Conservation (phyloP, 257 asterid species). For the Fraxinus excelsior region DNA sequence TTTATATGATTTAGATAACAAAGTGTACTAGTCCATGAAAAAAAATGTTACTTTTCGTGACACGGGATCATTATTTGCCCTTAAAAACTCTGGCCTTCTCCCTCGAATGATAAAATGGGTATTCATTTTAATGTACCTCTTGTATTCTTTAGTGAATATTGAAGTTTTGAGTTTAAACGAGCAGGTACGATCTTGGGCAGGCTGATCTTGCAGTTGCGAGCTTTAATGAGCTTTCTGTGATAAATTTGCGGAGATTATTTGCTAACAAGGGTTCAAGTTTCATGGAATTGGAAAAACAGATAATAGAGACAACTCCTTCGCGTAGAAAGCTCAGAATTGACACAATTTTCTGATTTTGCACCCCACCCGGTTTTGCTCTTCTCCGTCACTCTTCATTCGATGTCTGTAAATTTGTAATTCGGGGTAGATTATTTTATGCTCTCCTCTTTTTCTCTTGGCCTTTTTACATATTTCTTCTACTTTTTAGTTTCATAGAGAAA, state of each 20-base stretch:
- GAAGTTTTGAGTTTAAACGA: background rate
- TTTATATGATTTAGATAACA: background rate
- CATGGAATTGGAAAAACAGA: slow-evolving; percentile 91
- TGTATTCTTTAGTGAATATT: background rate
- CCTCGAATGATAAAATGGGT: too few species aligned
- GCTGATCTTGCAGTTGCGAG: slow-evolving; percentile 85
- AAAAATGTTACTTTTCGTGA: background rate
- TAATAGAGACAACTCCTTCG: slow-evolving; percentile 59
- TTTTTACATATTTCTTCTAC: background rate
- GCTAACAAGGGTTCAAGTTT: slow-evolving; percentile 81
- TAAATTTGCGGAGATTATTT: slow-evolving; percentile 83
- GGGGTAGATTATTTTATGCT: background rate
- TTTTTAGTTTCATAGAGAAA: background rate
- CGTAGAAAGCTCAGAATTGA: slow-evolving; percentile 84
- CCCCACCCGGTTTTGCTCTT: background rate
- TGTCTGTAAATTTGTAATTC: slow-evolving; percentile 28
- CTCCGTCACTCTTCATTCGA: background rate
- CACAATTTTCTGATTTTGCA: slow-evolving; percentile 65
- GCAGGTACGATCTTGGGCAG: slow-evolving; percentile 84
- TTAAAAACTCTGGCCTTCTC: too few species aligned
- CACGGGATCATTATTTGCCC: too few species aligned
- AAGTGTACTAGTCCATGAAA: too few species aligned
- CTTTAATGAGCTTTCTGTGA: slow-evolving; percentile 85
- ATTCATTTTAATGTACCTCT: too few species aligned
- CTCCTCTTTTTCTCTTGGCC: background rate